These are phyloP conservation scores for Haplosporangium gracile DNA, from an alignment of 192 early-diverging fungal genomes.

Conservation along the genomic window DNA sequence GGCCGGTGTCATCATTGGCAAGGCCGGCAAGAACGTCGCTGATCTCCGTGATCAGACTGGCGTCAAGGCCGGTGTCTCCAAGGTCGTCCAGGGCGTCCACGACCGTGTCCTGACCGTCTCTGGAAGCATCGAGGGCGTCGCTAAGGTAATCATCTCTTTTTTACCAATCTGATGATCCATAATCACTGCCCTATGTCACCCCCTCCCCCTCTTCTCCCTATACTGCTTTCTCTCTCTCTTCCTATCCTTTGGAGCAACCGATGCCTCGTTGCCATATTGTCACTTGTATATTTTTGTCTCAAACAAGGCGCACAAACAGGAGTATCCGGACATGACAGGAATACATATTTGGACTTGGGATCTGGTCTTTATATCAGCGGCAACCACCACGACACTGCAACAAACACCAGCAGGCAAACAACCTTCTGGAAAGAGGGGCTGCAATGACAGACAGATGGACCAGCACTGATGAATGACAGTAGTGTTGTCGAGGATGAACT, in stretches of 20 bases:
- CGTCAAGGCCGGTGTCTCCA: conserved; percentile 92
- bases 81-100: conserved; percentile 85
- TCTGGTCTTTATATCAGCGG: background rate
- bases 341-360: background rate
- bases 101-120: conserved; percentile 86
- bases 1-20: conserved; percentile 83
- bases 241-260: background rate
- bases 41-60: conserved; percentile 86
- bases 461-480: background rate
- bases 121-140: conserved; percentile 75
- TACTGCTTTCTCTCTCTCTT: background rate
- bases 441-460: background rate
- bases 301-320: background rate
- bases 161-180: background rate
- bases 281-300: background rate
- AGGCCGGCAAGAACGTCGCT: conserved; percentile 71
- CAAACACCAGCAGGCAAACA: background rate
- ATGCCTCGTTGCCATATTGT: background rate
- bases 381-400: background rate
- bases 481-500: background rate
- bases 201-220: background rate
- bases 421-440: conserved; percentile 1
- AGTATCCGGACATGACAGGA: background rate
- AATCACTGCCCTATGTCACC: background rate
- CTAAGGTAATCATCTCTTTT: conserved; percentile 62